Evolutionary conservation across 306 rosid species (phyloP).

Genomic region (Betula pendula): DNA sequence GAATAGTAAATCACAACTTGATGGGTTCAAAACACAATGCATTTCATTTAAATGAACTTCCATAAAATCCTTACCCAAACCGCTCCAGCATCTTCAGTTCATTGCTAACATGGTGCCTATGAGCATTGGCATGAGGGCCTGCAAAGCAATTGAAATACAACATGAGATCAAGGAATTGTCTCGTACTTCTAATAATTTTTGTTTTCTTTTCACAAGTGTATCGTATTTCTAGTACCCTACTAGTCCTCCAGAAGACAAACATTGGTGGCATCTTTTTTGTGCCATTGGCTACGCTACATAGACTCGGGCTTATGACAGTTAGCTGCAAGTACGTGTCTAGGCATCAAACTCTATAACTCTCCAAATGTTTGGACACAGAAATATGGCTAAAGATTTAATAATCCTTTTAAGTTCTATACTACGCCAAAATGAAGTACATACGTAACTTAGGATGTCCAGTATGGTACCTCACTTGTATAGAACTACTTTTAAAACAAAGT

Average conservation of each 20-base stretch:
- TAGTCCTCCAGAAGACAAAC: background rate
- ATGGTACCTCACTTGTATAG: background rate
- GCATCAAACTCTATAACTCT: background rate
- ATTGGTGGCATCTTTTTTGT: background rate
- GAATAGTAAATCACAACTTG: slow-evolving; percentile 11
- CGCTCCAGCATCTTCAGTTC: slow-evolving; percentile 73
- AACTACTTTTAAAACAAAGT: background rate
- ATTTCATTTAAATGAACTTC: background rate
- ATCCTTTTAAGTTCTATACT: background rate
- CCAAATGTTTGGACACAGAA: background rate
- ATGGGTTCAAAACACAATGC: background rate
- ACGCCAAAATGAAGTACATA: background rate
- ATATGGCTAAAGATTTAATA: background rate
- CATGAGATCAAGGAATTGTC: slow-evolving; percentile 6
- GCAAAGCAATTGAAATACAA: slow-evolving; percentile 27
- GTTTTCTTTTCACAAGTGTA: background rate
- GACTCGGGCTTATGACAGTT: background rate
- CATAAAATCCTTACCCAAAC: slow-evolving; percentile 54
- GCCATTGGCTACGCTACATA: background rate
- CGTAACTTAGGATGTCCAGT: background rate
- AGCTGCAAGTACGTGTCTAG: background rate
- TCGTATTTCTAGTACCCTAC: background rate
- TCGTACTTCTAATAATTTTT: background rate
- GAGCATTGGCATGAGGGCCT: slow-evolving; percentile 73
- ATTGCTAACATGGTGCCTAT: slow-evolving; percentile 53